Conservation (phyloP, 352 stramenopile species). For the Phytophthora tubulina region DNA sequence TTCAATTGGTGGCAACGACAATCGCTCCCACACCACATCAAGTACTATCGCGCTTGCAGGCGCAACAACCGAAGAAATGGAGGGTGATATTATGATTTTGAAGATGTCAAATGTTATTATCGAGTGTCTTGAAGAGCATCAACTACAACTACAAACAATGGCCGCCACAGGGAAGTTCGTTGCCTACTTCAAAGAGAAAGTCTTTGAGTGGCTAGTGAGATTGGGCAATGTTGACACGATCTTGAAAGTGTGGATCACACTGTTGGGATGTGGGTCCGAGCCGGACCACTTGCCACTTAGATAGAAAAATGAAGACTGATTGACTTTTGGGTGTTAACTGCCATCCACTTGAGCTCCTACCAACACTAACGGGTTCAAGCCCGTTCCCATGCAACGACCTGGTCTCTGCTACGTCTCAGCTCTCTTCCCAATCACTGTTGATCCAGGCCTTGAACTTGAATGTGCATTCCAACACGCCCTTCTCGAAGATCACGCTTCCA, state of each 20-base stretch:
- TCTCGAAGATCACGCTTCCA: constrained; percentile 12
- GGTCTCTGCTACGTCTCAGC: too few relatives aligned
- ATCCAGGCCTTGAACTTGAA: not conserved
- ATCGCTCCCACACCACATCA: too few relatives aligned
- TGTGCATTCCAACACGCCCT: constrained; percentile 15
- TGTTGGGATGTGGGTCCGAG: too few relatives aligned
- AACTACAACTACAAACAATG: constrained; percentile 96
- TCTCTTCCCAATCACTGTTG: too few relatives aligned
- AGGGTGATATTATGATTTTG: constrained; percentile 90
- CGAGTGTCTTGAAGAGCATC: constrained; percentile 95
- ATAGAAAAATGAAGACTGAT: too few relatives aligned
- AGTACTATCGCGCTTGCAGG: constrained; percentile 16
- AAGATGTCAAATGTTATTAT: constrained; percentile 93
- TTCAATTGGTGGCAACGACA: not conserved
- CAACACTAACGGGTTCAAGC: too few relatives aligned
- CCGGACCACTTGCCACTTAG: too few relatives aligned
- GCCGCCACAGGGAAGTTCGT: constrained; percentile 97
- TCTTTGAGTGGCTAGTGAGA: constrained; percentile 94
- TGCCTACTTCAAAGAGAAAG: constrained; percentile 95
- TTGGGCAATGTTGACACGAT: constrained; percentile 94
- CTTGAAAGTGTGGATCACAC: constrained; percentile 94
- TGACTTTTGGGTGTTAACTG: too few relatives aligned
- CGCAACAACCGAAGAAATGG: constrained; percentile 35
- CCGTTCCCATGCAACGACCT: too few relatives aligned
- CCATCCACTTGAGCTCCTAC: too few relatives aligned